Percentiles rank a stretch among this genome's conserved stretches.
phyloP scores from a whole-genome alignment of 1,284 basidiomycete genomes.

The Apiotrichum gracile region DNA sequence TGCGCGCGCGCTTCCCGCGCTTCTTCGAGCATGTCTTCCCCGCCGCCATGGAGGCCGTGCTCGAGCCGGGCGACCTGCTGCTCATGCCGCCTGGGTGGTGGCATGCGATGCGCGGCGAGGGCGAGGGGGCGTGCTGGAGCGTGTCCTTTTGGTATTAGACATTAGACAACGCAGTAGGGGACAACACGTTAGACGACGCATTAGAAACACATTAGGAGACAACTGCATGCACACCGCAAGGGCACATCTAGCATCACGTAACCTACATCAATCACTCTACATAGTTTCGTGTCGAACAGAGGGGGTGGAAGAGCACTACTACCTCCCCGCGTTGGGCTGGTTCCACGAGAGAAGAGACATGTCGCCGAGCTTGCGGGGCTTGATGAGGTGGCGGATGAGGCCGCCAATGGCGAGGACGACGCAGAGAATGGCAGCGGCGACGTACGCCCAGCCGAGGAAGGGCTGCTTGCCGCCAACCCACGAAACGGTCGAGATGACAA shows the following conservation, averaged over 20 bases:
- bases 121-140: conserved; percentile 40
- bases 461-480: conserved; percentile 94
- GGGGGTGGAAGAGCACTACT: neutral
- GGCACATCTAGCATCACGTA: conserved; percentile 4
- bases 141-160: conserved; percentile 46
- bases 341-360: conserved; percentile 68
- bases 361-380: conserved; percentile 67
- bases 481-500: conserved; percentile 93
- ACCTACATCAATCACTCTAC: conserved; percentile 11
- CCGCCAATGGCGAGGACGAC: conserved; percentile 80
- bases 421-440: conserved; percentile 81
- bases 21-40: conserved; percentile 62
- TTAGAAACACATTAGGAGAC: neutral
- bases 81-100: conserved; percentile 88
- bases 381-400: conserved; percentile 85
- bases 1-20: conserved; percentile 27
- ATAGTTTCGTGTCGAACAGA: no score
- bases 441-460: conserved; percentile 95
- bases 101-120: conserved; percentile 82
- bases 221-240: neutral
- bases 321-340: conserved; percentile 44
- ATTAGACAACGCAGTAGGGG: no score
- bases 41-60: conserved; percentile 58
- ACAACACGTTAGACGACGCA: no score
- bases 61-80: conserved; percentile 75